Base-by-base conservation (phyloP, 129 eudicot species). In the Scalesia atractyloides region DNA sequence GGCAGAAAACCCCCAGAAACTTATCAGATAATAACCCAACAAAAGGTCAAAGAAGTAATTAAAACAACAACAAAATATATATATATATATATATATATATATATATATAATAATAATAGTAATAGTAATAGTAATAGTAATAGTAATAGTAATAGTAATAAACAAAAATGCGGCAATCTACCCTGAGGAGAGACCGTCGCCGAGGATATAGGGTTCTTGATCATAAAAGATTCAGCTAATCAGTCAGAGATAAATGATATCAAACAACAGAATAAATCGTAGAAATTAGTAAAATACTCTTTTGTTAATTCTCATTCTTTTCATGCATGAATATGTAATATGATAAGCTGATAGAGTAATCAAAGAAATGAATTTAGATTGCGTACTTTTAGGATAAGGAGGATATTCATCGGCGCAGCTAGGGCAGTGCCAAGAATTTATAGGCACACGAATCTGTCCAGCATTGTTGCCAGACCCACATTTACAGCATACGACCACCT, bases 351-450 rank as follows among this genome's bases (percentile, higher is more conserved):
- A 18, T 9, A 5, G 7, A 30, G 15, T 10, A 60, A 26, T 19
- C 22, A 30, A 36, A 19, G 24, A 26, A 50, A 4, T 15, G 74
- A 69, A 52, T 16, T 7, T 11, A 43, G 51, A 17, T 50, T 9
- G 18, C 81, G 20, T 86, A 87, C 92, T 71, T 73, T 79, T 76
- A 9, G 70, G 7, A 6, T 69, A 78, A 11, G 20, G 73, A 14
- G 26, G 72, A 15, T 65, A 64, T 17, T 73, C 68, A 68, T 69
- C 73, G 9, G 73, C 18, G 77, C 96, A 89, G 26, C 22, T 19
- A 50, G 79, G 76, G 84, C 96, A 89, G 30, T 47, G 58, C 96
- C 92, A 89, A 20, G 76, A 56, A 3, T 89, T 87, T 10, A 57
- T 72, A 0, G 88, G 96, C 4, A 86, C 72, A n/a, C 86, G 69